Base-by-base conservation (phyloP, 495 filamentous ascomycete genomes). In the Tuber aestivum region DNA sequence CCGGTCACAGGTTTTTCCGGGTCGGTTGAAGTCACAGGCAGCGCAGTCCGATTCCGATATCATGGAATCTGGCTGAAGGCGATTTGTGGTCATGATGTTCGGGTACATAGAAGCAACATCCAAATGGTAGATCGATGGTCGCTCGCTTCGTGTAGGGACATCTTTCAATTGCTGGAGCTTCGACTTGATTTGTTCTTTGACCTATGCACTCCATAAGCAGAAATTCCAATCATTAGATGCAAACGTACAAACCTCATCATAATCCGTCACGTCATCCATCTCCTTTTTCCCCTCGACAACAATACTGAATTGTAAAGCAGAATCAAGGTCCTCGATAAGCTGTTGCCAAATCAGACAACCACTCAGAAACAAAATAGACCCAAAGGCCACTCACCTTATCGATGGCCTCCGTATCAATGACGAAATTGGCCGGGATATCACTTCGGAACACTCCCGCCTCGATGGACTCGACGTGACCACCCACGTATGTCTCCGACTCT, bases 31-130 rank as follows among this genome's bases (percentile, higher is more conserved):
- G 81, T 99, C 95, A 83, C 95, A 99, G 12, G 96, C 94, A 0
- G 95, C 95, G 81, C 95, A 99, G 77, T 95, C 91, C 4, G 96
- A 94, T 82, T 99, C 95, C 69, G 94, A 85, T 56, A 98, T 97
- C 93, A 99, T 95, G 7, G 96, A 98, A 83, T 99, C 95, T 1
- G 95, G 95, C 74, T 99, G 95, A 42, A 99, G 85, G 80, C 95
- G 93, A 82, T 99, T 99, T 16, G 96, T 99, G 6, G 95, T 98
- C 96, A 99, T 99, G 84, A 99, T 99, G 83, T 99, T 99, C 27
- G 95, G 95, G 84, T 99, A 99, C 95, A 99, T 99, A 72, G 95
- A 97, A 23, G 95, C 95, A 70, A 99, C 95, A 80, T 99, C 95
- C 83, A 99, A 87, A 87, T 99, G 95, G 84, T 99, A 99, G 73